Conservation (phyloP, 2,329 filamentous ascomycete species). For the Fusarium verticillioides region DNA sequence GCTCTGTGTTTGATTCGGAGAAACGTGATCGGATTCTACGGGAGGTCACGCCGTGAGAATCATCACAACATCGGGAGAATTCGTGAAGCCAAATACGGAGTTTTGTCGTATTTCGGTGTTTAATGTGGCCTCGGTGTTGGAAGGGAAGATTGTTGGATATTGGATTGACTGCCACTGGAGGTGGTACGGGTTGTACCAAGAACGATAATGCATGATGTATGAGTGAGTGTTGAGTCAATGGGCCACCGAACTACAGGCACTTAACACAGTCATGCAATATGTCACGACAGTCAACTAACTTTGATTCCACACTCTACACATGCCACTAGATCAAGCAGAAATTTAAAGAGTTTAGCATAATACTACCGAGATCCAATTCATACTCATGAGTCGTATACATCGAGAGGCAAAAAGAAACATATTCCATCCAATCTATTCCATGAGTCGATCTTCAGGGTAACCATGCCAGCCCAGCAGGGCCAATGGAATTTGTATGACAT, state of each 20-base stretch:
- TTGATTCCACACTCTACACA: not conserved
- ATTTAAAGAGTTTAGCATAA: too few species aligned
- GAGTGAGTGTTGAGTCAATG: not conserved
- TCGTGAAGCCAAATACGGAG: slow-evolving; percentile 25
- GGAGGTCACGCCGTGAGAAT: slow-evolving; percentile 16
- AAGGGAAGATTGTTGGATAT: not conserved
- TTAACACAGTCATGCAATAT: not conserved
- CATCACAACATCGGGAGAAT: slow-evolving; percentile 17
- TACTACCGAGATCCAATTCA: not conserved
- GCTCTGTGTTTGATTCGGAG: slow-evolving; percentile 6
- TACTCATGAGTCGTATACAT: not conserved
- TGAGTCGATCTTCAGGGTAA: slow-evolving; percentile 27
- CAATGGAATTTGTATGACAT: slow-evolving; percentile 11
- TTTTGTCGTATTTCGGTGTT: slow-evolving; percentile 34
- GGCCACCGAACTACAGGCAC: not conserved
- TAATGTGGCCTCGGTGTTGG: not conserved
- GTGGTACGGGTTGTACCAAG: slow-evolving; percentile 15
- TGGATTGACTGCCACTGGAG: not conserved
- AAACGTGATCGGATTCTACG: slow-evolving; percentile 38
- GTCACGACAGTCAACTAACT: not conserved
- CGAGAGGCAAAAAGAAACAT: slow-evolving; percentile 8
- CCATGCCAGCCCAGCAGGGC: not conserved
- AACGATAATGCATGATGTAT: not conserved
- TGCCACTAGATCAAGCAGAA: too few species aligned
- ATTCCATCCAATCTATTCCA: not conserved